phyloP scores from a whole-genome alignment of 768 basidiomycete genomes.

The Rhizopogon vesiculosus region DNA sequence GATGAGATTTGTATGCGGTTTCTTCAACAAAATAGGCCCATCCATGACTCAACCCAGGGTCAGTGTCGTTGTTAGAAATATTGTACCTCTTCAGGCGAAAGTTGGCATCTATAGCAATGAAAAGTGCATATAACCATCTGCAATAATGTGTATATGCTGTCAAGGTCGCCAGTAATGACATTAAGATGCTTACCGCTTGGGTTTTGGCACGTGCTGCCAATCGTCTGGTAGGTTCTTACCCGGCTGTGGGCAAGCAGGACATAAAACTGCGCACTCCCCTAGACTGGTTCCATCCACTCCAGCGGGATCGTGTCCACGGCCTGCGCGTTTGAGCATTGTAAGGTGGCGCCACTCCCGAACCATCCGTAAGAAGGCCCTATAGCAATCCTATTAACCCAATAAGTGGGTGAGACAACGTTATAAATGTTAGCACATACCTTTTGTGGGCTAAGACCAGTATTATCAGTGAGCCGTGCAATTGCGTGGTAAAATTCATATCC shows the following conservation, averaged over 20 bases:
- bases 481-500: too few species aligned
- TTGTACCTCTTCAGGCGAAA: conserved; percentile 24
- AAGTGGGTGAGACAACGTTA: too few species aligned
- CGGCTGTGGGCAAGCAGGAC: conserved; percentile 3
- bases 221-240: background rate
- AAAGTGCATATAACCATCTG: conserved; percentile 23
- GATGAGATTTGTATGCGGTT: conserved; percentile 5
- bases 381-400: conserved; percentile 4
- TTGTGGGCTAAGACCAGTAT: background rate
- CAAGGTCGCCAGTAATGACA: too few species aligned
- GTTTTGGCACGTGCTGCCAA: too few species aligned
- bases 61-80: conserved; percentile 17
- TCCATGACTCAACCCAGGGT: conserved; percentile 24
- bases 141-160: too few species aligned
- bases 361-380: conserved; percentile 8
- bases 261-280: background rate
- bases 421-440: too few species aligned
- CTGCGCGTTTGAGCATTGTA: conserved; percentile 8
- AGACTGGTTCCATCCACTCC: background rate
- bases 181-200: too few species aligned
- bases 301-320: background rate
- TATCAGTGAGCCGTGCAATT: too few species aligned
- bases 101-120: conserved; percentile 28
- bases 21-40: conserved; percentile 23
- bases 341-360: conserved; percentile 10